These are phyloP conservation scores for Trypanosoma melophagium DNA, from an alignment of 208 protist genomes.

Conservation along the genomic window DNA sequence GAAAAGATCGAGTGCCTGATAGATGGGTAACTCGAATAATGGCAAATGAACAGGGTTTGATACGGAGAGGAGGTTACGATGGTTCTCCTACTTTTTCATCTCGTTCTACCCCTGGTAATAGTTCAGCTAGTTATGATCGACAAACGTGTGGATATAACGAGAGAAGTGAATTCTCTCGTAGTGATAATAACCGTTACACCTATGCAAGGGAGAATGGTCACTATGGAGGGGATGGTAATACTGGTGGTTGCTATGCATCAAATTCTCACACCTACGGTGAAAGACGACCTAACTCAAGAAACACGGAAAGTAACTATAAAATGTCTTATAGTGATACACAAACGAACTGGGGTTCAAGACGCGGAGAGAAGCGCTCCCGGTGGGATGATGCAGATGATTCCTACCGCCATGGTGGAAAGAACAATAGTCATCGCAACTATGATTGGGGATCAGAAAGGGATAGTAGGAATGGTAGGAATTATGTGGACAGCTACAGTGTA, in stretches of 20 bases:
- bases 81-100: background rate
- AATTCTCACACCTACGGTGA: background rate
- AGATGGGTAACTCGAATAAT: constrained; percentile 38
- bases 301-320: constrained; percentile 1
- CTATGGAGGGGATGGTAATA: background rate
- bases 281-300: background rate
- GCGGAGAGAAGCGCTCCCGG: constrained; percentile 4
- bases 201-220: constrained; percentile 4
- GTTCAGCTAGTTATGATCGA: background rate
- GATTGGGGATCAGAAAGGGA: background rate
- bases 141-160: background rate
- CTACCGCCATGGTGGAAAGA: background rate
- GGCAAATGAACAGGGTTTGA: background rate
- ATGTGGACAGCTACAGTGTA: background rate
- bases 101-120: background rate
- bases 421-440: background rate
- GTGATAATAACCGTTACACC: background rate
- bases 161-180: background rate
- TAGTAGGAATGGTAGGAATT: background rate
- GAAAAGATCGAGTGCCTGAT: constrained; percentile 45
- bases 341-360: background rate
- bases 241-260: background rate
- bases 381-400: background rate
- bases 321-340: background rate
- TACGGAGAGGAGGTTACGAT: background rate